Conservation (phyloP, 108 stramenopile genomes). For the Aurantiochytrium sp. region DNA sequence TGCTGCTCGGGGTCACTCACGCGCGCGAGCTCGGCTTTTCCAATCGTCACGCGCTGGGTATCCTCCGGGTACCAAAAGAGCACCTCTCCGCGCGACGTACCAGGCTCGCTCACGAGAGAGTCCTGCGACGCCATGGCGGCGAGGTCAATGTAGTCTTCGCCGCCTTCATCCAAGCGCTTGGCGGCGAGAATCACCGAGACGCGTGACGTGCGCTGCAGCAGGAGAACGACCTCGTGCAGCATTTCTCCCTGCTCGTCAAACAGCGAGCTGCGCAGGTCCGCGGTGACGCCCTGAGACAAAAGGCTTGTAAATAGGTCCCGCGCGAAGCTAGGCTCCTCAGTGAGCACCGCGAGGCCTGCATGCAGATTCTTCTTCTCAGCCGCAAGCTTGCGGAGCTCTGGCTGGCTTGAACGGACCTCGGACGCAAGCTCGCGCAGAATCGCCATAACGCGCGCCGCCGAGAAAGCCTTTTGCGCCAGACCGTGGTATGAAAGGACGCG, state of each 20-base stretch:
- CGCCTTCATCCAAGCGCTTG: not conserved
- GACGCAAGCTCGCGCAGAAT: not conserved
- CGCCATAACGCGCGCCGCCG: too few species aligned
- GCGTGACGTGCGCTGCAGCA: not conserved
- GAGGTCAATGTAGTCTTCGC: not conserved
- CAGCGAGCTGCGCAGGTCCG: not conserved
- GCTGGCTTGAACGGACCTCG: not conserved
- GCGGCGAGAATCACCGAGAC: not conserved
- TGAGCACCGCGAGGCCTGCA: not conserved
- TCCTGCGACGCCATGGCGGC: too few species aligned
- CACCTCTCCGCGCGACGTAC: too few species aligned
- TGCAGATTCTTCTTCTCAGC: not conserved
- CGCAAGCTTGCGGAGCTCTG: not conserved
- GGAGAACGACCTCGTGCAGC: not conserved
- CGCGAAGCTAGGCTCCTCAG: not conserved
- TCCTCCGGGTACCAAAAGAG: not conserved
- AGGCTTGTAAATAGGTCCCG: not conserved
- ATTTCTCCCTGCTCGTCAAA: not conserved
- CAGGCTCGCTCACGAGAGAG: too few species aligned
- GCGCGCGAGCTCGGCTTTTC: not conserved
- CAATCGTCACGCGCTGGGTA: not conserved
- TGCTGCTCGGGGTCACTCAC: not conserved
- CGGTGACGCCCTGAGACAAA: not conserved
- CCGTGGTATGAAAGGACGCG: too few species aligned
- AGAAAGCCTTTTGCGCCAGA: too few species aligned